A percentile compares a stretch with the other conserved stretches of the same genome.
phyloP scores from a whole-genome alignment of 2,329 filamentous ascomycete genomes.

The Escovopsis sp. region DNA sequence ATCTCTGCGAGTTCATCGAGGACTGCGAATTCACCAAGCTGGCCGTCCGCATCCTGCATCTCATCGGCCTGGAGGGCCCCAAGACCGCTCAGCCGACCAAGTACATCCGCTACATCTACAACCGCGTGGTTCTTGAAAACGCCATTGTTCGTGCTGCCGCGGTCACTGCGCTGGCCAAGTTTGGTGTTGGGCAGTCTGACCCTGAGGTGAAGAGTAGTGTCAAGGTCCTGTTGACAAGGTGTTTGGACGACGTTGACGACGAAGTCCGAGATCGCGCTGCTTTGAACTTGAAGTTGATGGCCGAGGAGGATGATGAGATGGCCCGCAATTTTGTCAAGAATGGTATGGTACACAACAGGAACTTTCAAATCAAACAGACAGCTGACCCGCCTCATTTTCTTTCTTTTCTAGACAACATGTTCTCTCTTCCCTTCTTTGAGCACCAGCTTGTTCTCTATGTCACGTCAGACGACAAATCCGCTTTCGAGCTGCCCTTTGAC shows the following conservation, averaged over 20 bases:
- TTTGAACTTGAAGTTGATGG: conserved; percentile 82
- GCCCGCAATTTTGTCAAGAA: conserved; percentile 86
- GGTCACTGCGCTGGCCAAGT: conserved; percentile 90
- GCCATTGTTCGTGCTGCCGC: conserved; percentile 89
- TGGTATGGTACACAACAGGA: conserved; percentile 31
- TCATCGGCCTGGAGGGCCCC: conserved; percentile 86
- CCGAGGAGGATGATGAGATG: conserved; percentile 78
- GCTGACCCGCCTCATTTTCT: not conserved
- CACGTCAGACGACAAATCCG: conserved; percentile 75
- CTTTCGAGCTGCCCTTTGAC: conserved; percentile 78
- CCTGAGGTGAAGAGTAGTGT: conserved; percentile 95
- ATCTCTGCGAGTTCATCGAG: conserved; percentile 97
- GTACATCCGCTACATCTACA: conserved; percentile 99
- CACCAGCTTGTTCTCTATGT: conserved; percentile 97
- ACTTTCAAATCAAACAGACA: conserved; percentile 3
- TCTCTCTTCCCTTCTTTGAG: conserved; percentile 85
- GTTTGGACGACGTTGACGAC: conserved; percentile 92
- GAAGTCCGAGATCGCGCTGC: conserved; percentile 94
- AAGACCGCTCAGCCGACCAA: conserved; percentile 94
- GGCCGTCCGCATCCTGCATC: conserved; percentile 84
- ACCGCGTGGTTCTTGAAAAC: conserved; percentile 93
- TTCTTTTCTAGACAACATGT: conserved; percentile 62
- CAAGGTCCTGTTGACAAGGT: conserved; percentile 78
- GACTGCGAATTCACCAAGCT: conserved; percentile 99
- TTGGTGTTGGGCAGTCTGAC: conserved; percentile 92